Base-by-base conservation (phyloP, 176 grass and related monocot species). In the Canna indica region DNA sequence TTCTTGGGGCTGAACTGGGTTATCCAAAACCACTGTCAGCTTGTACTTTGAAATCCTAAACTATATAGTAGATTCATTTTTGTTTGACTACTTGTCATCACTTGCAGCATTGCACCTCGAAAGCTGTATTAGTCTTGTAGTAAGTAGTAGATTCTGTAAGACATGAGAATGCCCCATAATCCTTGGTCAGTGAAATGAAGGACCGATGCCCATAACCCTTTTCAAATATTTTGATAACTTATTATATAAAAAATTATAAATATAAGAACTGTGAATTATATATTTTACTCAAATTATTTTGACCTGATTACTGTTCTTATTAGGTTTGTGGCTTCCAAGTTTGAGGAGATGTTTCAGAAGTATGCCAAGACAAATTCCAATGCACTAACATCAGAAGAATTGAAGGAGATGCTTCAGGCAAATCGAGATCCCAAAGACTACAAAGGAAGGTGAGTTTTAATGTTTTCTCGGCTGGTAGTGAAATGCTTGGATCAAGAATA, bases 311-410 rank as follows among this genome's bases (percentile, higher is more conserved):
- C 3, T 70, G 16, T 59, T 1, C 10, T 68, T 59, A 54, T 45
- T 27, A 93, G 90, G 77, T 93, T 93, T 56, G 83, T 86, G 46
- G 77, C 73, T 18, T 80, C 83, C 76, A 93, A 93, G 52, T 93
- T 93, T 42, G 85, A 88, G 59, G 77, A 88, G 72, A 86, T 93
- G 38, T 93, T 93, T 74, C 76, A 81, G 71, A 88, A 93, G 78
- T 67, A 88, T 77, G 85, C 83, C 13, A 74, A 77, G 31, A 84
- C 85, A 3, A 83, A 82, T 73, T 80, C 74, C 27, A 79, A 93
- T 67, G 90, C 85, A 53, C 27, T 93, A 0, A 88, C 90, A 57
- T 74, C 50, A 12, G 76, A 85, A 67, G 90, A 93, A 30, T 33
- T 88, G 30, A 63, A 77, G 56, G 83, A 84, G 68, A 26, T 93